Conservation (phyloP, 192 early-diverging fungal species). For the Backusella australiensis region DNA sequence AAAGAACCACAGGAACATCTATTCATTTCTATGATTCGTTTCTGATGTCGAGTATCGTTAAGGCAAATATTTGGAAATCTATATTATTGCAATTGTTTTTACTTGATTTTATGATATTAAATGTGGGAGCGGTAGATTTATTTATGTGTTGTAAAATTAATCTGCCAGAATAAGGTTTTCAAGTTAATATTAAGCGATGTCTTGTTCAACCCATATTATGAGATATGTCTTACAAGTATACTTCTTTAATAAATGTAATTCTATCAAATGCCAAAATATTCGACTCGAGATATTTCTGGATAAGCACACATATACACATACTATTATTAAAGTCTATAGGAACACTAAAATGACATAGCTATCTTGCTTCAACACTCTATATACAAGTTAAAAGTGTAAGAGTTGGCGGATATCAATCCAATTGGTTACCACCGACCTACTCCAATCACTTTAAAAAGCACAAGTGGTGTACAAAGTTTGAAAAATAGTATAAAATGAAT, state of each 20-base stretch:
- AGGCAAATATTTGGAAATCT: background rate
- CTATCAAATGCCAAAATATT: background rate
- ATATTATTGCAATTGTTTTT: background rate
- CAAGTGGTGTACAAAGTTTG: background rate
- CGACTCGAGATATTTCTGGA: background rate
- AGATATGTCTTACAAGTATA: background rate
- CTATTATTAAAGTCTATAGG: background rate
- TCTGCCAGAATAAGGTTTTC: background rate
- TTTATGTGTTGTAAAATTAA: background rate
- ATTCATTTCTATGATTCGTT: background rate
- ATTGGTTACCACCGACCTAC: background rate
- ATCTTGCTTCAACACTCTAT: background rate
- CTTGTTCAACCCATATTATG: background rate
- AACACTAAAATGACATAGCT: background rate
- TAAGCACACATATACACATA: background rate
- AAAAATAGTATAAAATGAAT: background rate
- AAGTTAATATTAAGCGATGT: background rate
- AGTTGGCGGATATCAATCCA: slow-evolving; percentile 1
- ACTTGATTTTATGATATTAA: background rate
- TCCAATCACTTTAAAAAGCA: background rate
- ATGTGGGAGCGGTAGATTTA: background rate
- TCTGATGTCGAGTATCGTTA: background rate
- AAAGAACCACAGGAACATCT: too few species aligned
- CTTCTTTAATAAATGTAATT: background rate
- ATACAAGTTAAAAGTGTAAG: background rate